Conservation (phyloP, 2,329 filamentous ascomycete species). For the Cercospora zeae-maydis region DNA sequence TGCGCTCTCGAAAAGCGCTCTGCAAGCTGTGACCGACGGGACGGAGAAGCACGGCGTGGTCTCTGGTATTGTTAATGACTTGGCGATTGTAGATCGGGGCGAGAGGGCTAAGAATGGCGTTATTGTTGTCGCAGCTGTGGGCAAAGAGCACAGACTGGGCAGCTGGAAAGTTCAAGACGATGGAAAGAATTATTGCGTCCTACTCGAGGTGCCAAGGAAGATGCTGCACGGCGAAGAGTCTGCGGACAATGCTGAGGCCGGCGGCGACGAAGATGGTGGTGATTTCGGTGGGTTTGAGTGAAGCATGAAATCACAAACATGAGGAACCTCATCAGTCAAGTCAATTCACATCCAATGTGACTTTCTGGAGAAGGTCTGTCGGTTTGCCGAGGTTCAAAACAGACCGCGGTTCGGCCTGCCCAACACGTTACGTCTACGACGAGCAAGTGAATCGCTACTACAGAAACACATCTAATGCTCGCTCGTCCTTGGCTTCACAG, state of each 20-base stretch:
- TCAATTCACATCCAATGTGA: too few species aligned
- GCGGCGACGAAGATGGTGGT: background rate
- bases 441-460: background rate
- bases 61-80: slow-evolving; percentile 80
- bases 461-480: background rate
- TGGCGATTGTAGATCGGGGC: slow-evolving; percentile 81
- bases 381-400: too few species aligned
- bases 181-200: slow-evolving; percentile 77
- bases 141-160: slow-evolving; percentile 80
- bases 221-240: slow-evolving; percentile 29
- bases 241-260: background rate
- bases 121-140: slow-evolving; percentile 80
- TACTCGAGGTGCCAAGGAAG: slow-evolving; percentile 70
- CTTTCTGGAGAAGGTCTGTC: too few species aligned
- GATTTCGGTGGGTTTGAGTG: slow-evolving; percentile 11
- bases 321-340: too few species aligned
- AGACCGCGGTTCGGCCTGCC: too few species aligned
- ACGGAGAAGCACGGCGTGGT: slow-evolving; percentile 39
- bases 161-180: slow-evolving; percentile 65
- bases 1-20: slow-evolving; percentile 16
- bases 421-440: too few species aligned
- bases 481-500: background rate
- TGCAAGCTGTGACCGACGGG: slow-evolving; percentile 23
- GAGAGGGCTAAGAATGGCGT: slow-evolving; percentile 69
- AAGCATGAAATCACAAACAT: background rate